Percentiles rank a stretch among this genome's conserved stretches.
phyloP scores from a whole-genome alignment of 306 rosid genomes.

The Abrus pulchellus region DNA sequence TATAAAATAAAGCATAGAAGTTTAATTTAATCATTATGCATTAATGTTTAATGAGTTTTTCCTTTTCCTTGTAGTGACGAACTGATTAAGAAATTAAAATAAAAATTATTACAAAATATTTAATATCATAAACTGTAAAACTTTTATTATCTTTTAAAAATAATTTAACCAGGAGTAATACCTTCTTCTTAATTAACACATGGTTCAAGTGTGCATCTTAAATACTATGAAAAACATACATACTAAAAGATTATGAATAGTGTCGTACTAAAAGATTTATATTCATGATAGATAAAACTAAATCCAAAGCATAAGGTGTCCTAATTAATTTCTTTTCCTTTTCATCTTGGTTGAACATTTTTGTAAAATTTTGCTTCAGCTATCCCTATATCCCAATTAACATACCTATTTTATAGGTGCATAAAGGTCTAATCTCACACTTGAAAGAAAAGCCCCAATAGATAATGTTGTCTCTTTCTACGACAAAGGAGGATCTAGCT shows the following conservation, averaged over 20 bases:
- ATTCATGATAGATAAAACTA: background rate
- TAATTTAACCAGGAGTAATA: background rate
- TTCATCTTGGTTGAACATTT: background rate
- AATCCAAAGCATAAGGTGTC: conserved; percentile 1
- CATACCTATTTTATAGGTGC: conserved; percentile 18
- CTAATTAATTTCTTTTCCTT: background rate
- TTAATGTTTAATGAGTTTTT: too few species aligned
- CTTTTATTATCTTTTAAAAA: background rate
- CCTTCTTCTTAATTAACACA: background rate
- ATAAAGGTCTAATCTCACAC: conserved; percentile 46
- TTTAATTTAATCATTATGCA: background rate
- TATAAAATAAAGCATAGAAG: background rate
- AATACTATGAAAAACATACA: background rate
- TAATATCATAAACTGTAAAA: background rate
- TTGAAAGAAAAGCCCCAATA: conserved; percentile 55
- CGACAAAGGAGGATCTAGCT: conserved; percentile 61
- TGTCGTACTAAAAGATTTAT: background rate
- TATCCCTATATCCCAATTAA: background rate
- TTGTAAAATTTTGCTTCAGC: background rate
- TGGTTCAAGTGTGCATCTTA: background rate
- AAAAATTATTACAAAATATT: background rate
- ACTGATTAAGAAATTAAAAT: background rate
- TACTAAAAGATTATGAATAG: background rate
- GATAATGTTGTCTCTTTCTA: conserved; percentile 56
- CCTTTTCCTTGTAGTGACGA: background rate